phyloP scores from a whole-genome alignment of 345 rosid genomes.

The Bruguiera parviflora region DNA sequence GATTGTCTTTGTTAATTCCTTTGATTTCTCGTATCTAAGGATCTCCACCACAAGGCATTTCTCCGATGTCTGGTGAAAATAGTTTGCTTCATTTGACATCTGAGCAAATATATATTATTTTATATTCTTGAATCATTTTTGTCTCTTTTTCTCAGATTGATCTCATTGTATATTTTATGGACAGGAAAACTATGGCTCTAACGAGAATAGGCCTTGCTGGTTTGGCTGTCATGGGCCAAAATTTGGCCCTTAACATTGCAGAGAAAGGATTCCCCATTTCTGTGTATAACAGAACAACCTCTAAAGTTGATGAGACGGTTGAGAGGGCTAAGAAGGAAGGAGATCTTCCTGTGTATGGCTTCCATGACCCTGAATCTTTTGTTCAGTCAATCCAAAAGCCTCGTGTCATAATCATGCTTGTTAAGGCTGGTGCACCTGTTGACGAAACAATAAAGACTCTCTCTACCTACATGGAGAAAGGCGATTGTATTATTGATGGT shows the following conservation, averaged over 20 bases:
- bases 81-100: too few species aligned
- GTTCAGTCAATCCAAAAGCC: conserved; percentile 83
- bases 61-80: too few species aligned
- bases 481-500: conserved; percentile 94
- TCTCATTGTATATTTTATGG: conserved; percentile 18
- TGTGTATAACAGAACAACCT: conserved; percentile 83
- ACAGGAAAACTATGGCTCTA: conserved; percentile 57
- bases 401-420: conserved; percentile 90
- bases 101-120: too few species aligned
- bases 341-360: conserved; percentile 68
- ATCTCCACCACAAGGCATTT: neutral
- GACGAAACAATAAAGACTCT: conserved; percentile 89
- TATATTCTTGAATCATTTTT: conserved; percentile 3
- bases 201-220: conserved; percentile 95
- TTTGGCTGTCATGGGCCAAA: conserved; percentile 98
- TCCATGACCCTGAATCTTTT: conserved; percentile 81
- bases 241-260: conserved; percentile 88
- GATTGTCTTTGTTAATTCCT: neutral
- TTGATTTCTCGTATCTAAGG: neutral
- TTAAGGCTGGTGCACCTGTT: conserved; percentile 92
- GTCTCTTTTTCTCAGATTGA: neutral
- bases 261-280: conserved; percentile 97
- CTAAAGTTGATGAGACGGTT: conserved; percentile 87
- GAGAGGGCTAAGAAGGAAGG: conserved; percentile 89
- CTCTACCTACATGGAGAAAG: conserved; percentile 77